Percentiles rank a stretch among this genome's conserved stretches.
These are phyloP conservation scores for Vitellaria paradoxa DNA, from an alignment of 179 eudicot species.

Conservation along the genomic window DNA sequence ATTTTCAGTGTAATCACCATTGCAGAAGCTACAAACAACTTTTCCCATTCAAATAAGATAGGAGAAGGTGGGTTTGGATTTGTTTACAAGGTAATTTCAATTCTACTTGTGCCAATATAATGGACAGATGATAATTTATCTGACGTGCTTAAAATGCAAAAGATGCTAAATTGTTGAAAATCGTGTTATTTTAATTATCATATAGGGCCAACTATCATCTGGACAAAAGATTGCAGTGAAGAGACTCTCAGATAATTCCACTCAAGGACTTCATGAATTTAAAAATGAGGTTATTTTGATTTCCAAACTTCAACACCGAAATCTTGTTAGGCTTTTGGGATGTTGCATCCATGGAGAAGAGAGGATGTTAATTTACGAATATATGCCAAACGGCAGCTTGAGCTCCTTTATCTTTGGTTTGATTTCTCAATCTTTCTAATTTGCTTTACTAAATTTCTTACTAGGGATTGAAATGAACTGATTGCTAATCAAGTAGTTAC, in stretches of 20 bases:
- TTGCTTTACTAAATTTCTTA: background rate
- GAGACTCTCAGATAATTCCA: background rate
- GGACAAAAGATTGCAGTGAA: conserved; percentile 6
- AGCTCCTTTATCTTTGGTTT: background rate
- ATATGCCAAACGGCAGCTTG: background rate
- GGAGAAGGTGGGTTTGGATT: conserved; percentile 2
- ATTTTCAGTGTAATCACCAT: background rate
- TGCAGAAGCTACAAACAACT: background rate
- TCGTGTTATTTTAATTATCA: too few relatives aligned
- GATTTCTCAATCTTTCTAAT: background rate
- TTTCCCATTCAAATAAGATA: background rate
- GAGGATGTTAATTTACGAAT: background rate
- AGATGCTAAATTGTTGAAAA: too few relatives aligned
- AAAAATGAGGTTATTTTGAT: conserved; percentile 1
- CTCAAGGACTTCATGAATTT: background rate
- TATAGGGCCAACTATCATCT: background rate
- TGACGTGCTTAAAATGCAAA: background rate
- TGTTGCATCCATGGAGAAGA: background rate
- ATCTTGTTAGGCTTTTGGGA: conserved; percentile 1
- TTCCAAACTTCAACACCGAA: background rate
- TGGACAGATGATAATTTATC: background rate
- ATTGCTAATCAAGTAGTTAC: too few relatives aligned
- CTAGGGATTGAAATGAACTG: background rate
- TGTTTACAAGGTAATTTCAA: background rate
- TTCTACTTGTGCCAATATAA: too few relatives aligned